Evolutionary conservation across 2,329 filamentous ascomycete species (phyloP).

Genomic region (Rhynchosporium secalis): DNA sequence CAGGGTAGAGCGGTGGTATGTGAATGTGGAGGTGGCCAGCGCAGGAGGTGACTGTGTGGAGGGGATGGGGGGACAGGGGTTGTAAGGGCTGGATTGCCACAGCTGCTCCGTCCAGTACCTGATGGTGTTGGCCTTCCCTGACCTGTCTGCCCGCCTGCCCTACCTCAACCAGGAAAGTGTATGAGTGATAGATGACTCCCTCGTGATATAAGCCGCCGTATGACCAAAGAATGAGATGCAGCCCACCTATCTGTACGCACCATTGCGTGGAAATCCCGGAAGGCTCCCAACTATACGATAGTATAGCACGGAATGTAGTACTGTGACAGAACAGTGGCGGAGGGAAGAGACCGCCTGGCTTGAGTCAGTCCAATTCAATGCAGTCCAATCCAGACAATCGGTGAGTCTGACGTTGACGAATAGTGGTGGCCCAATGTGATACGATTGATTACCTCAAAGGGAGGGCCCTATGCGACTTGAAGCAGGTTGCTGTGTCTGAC

Average conservation of each 20-base stretch:
- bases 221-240: slow-evolving; percentile 24
- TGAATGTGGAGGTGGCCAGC: slow-evolving; percentile 11
- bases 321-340: background rate
- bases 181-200: slow-evolving; percentile 27
- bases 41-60: slow-evolving; percentile 11
- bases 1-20: slow-evolving; percentile 8
- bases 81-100: slow-evolving; percentile 7
- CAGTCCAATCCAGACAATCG: background rate
- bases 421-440: slow-evolving; percentile 10
- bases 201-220: slow-evolving; percentile 33
- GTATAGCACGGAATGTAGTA: background rate
- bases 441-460: no score
- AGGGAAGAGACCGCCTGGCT: slow-evolving; percentile 9
- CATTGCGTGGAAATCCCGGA: background rate
- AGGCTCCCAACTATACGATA: background rate
- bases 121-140: slow-evolving; percentile 5
- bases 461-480: slow-evolving; percentile 1
- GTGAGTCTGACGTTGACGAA: slow-evolving; percentile 16
- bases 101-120: slow-evolving; percentile 7
- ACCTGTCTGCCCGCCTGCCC: background rate
- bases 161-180: slow-evolving; percentile 6
- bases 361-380: background rate
- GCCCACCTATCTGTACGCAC: slow-evolving; percentile 14
- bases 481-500: background rate
- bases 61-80: slow-evolving; percentile 2